Conservation (phyloP, 1,139 yeast genomes). For the Suhomyces yuchorum region DNA sequence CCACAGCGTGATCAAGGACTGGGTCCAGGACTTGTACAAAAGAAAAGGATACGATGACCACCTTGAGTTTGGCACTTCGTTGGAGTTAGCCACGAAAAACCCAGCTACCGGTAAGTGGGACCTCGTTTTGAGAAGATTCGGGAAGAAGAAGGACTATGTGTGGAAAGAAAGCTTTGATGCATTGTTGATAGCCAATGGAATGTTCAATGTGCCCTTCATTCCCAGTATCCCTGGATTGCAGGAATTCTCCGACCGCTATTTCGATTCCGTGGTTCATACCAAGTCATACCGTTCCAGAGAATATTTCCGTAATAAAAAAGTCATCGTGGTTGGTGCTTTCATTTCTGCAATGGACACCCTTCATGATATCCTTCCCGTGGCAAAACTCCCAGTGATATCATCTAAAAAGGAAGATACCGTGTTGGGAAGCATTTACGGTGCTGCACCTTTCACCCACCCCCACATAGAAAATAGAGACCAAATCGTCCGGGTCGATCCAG, state of each 20-base stretch:
- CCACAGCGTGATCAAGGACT: constrained; percentile 15
- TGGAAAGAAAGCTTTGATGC: constrained; percentile 39
- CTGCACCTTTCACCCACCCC: constrained; percentile 19
- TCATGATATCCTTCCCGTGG: constrained; percentile 18
- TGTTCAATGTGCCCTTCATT: constrained; percentile 46
- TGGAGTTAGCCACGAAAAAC: constrained; percentile 18
- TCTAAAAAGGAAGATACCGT: constrained; percentile 18
- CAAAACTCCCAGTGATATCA: constrained; percentile 21
- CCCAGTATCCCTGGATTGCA: constrained; percentile 46
- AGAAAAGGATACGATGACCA: constrained; percentile 25
- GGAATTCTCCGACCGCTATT: constrained; percentile 38
- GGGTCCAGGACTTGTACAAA: constrained; percentile 21
- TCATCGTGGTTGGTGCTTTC: constrained; percentile 43
- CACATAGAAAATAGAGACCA: constrained; percentile 21
- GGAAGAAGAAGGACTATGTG: constrained; percentile 17
- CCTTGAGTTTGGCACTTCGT: constrained; percentile 19
- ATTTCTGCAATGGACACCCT: constrained; percentile 21
- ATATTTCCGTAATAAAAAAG: constrained; percentile 36
- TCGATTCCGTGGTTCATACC: constrained; percentile 17
- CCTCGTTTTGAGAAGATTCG: constrained; percentile 18
- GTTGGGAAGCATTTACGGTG: constrained; percentile 11
- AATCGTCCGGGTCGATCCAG: constrained; percentile 23
- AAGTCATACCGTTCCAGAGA: constrained; percentile 20
- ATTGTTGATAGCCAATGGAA: constrained; percentile 51
- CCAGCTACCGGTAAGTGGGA: constrained; percentile 19